phyloP scores from a whole-genome alignment of 371 early-diverging fungal species.

The Mortierella sp. region DNA sequence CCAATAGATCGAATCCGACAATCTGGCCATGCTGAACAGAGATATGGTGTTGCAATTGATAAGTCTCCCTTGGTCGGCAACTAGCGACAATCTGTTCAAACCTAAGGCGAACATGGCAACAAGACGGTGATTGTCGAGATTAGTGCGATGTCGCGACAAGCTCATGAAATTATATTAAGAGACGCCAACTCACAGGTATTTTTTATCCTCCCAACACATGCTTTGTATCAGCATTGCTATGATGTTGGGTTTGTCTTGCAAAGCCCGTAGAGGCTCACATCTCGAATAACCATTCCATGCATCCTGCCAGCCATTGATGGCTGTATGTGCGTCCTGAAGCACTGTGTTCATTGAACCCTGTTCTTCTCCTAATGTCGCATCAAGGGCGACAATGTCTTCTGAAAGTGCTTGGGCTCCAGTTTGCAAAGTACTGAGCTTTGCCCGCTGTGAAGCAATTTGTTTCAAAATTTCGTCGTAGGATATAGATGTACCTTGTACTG shows the following conservation, averaged over 20 bases:
- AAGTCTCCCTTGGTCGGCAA: conserved; percentile 30
- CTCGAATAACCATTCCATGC: conserved; percentile 22
- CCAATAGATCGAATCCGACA: conserved; percentile 37
- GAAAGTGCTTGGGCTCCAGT: conserved; percentile 21
- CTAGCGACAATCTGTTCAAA: conserved; percentile 25
- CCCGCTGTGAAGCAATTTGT: conserved; percentile 30
- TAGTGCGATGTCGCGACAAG: background rate
- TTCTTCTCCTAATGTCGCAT: conserved; percentile 24
- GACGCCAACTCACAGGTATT: conserved; percentile 24
- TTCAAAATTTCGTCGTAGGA: conserved; percentile 25
- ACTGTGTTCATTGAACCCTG: conserved; percentile 10
- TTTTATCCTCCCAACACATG: conserved; percentile 44
- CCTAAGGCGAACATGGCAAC: conserved; percentile 3
- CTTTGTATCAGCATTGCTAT: conserved; percentile 26
- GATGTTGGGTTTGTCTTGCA: conserved; percentile 23
- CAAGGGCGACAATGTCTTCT: conserved; percentile 15
- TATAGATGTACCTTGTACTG: background rate
- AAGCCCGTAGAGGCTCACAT: conserved; percentile 33
- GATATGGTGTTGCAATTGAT: conserved; percentile 34
- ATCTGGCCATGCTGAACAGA: conserved; percentile 19
- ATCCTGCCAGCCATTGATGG: conserved; percentile 31
- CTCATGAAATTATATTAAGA: background rate
- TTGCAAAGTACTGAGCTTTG: conserved; percentile 13
- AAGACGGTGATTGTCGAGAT: background rate
- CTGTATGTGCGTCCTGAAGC: conserved; percentile 10